Conservation (phyloP, 805 yeast species). For the Diddensiella caesifluorescens region DNA sequence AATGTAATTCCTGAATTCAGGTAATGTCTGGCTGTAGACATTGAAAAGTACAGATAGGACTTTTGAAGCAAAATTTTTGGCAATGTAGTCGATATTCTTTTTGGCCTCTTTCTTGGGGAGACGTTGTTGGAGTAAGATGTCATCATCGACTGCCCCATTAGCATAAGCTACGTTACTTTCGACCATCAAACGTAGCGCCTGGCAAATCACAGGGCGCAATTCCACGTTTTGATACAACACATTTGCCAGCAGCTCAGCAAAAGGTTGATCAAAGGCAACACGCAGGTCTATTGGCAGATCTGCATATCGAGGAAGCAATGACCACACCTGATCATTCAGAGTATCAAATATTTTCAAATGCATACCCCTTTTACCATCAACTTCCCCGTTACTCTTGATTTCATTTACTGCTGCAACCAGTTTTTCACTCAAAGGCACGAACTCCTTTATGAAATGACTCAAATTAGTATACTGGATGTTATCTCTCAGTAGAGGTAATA, state of each 20-base stretch:
- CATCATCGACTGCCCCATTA: conserved; percentile 55
- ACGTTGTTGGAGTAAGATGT: conserved; percentile 52
- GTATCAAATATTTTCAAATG: conserved; percentile 78
- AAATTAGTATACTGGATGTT: conserved; percentile 69
- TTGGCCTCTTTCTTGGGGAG: conserved; percentile 54
- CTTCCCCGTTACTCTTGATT: conserved; percentile 18
- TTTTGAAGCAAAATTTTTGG: conserved; percentile 54
- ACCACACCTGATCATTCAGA: conserved; percentile 87
- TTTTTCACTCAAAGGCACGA: conserved; percentile 54
- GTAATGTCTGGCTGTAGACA: conserved; percentile 82
- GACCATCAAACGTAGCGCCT: conserved; percentile 69
- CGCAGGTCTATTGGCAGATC: conserved; percentile 75
- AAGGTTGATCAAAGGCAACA: conserved; percentile 60
- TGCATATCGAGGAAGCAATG: conserved; percentile 81
- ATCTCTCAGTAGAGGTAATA: conserved; percentile 85
- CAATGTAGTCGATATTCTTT: conserved; percentile 55
- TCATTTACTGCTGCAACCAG: conserved; percentile 25
- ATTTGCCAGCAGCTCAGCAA: conserved; percentile 73
- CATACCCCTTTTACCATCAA: conserved; percentile 45
- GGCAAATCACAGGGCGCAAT: conserved; percentile 76
- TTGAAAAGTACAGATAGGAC: conserved; percentile 83
- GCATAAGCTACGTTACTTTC: conserved; percentile 66
- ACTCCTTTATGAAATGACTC: conserved; percentile 52
- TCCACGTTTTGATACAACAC: conserved; percentile 68
- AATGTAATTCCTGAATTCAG: conserved; percentile 77